These are phyloP conservation scores for Luffa acutangula DNA, from an alignment of 306 rosid genomes.

Conservation along the genomic window DNA sequence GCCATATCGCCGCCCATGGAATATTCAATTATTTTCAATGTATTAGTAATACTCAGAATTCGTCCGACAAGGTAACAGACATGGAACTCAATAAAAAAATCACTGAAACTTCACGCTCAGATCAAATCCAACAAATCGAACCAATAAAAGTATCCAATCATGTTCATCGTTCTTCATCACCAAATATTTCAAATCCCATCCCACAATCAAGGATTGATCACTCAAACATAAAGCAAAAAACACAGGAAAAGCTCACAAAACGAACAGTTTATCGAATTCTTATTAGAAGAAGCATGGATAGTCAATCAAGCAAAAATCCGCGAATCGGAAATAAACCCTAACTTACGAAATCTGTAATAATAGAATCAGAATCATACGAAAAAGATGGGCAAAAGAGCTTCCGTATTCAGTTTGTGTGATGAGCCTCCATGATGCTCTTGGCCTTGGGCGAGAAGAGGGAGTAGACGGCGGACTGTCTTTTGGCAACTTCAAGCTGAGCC, in stretches of 20 bases:
- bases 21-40: background rate
- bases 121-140: background rate
- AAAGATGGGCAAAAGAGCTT: background rate
- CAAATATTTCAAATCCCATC: background rate
- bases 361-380: background rate
- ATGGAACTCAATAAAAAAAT: too few species aligned
- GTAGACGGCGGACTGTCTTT: slow-evolving; percentile 47
- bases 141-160: background rate
- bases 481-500: slow-evolving; percentile 43
- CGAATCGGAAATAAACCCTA: background rate
- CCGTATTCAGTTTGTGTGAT: background rate
- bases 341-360: background rate
- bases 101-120: background rate
- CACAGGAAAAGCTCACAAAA: background rate
- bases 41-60: background rate
- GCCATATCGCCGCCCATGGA: background rate
- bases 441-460: slow-evolving; percentile 45
- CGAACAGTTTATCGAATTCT: background rate
- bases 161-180: slow-evolving; percentile 8
- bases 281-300: background rate
- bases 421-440: slow-evolving; percentile 58
- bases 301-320: background rate
- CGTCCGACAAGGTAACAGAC: background rate
- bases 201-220: background rate
- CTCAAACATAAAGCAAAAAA: background rate